These are phyloP conservation scores for Dioscorea alata DNA, from an alignment of 106 monocot genomes.

Conservation along the genomic window DNA sequence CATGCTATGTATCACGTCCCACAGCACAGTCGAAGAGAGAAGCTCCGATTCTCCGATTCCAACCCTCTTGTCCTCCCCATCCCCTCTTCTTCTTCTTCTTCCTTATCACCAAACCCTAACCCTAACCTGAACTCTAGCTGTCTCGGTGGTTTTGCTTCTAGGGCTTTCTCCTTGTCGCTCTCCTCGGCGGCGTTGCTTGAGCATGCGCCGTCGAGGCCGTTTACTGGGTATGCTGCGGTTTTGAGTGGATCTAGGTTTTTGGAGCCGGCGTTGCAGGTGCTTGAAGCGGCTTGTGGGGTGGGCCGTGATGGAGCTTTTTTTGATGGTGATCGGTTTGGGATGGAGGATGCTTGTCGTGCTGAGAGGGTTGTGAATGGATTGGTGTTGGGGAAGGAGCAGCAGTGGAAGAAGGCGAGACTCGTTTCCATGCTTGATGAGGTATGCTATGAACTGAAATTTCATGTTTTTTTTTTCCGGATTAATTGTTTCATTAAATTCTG, in stretches of 20 bases:
- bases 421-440: conserved; percentile 89
- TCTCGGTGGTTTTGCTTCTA: background rate
- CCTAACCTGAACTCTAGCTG: background rate
- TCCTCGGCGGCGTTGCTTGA: conserved; percentile 5
- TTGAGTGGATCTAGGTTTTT: conserved; percentile 27
- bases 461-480: background rate
- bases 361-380: conserved; percentile 1
- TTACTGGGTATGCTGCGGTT: conserved; percentile 28
- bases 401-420: conserved; percentile 68
- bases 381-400: conserved; percentile 19
- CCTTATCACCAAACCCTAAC: background rate
- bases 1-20: conserved; percentile 24
- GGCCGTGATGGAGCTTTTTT: background rate
- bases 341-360: conserved; percentile 59
- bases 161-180: conserved; percentile 21
- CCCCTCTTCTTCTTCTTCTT: background rate
- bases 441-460: background rate
- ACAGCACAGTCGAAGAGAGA: conserved; percentile 38
- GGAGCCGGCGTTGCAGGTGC: conserved; percentile 22
- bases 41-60: conserved; percentile 24
- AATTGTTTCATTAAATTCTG: background rate
- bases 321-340: background rate
- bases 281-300: conserved; percentile 26
- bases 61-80: background rate
- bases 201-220: conserved; percentile 12